Base-by-base conservation (phyloP, 2,329 filamentous ascomycete genomes). In the Aspergillus intermedius region DNA sequence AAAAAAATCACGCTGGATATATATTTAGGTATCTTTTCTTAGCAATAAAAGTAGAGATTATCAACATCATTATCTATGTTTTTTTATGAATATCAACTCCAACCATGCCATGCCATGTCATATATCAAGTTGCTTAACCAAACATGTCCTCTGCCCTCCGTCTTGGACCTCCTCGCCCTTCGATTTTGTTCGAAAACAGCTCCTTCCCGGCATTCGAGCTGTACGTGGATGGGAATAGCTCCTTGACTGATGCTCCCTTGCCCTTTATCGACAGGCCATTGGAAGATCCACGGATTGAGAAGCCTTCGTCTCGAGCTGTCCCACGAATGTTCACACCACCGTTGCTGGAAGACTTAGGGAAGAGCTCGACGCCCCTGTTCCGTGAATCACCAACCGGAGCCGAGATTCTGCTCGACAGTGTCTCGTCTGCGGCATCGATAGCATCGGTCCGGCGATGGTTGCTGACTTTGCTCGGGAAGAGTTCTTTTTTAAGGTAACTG, bases 131-230 rank as follows among this genome's bases (percentile, higher is more conserved):
- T n/a, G 28, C 23, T 78, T 66, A 89, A 52, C 77, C 75, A 63
- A 89, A 91, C 54, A 87, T 73, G 68, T 91, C 87, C 58, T 88
- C 84, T 0, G 87, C 87, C 61, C 75, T 82, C 58, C 84, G 80
- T 54, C 87, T 78, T 53, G 74, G 76, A 50, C 76, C 74, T 12
- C 78, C 75, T 53, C 82, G 74, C 2, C 79, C 80, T 46, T 81
- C 77, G 22, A 82, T 60, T 53, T 73, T 81, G 50, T 82, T 78
- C 1, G 77, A 76, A 59, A 89, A 87, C 13, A 88, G 66, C 62
- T 90, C 86, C 66, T 87, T 88, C 44, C 80, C 81, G 2, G 77
- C 69, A 60, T 88, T 87, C 55, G 54, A 64, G 17, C 64, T 59
- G 45, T 67, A 78, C 55, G 81, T 85, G 13, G 76, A 75, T 0